phyloP scores from a whole-genome alignment of 2,329 filamentous ascomycete genomes.

The Aspergillus sp. region DNA sequence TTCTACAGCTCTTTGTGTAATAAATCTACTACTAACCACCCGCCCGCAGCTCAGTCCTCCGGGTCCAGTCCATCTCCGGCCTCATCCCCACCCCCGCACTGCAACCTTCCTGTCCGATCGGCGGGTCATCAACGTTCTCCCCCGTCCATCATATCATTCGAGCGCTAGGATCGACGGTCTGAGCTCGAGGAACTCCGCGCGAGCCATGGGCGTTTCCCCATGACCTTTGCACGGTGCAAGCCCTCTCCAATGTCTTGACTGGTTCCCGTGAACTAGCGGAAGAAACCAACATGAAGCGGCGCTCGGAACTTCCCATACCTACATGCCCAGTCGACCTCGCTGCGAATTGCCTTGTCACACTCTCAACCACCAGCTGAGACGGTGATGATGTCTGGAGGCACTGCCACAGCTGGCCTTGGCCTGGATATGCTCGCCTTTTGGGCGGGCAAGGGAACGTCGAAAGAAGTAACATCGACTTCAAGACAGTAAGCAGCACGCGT shows the following conservation, averaged over 20 bases:
- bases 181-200: not conserved
- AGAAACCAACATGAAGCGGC: not conserved
- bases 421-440: no score
- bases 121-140: not conserved
- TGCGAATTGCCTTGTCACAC: not conserved
- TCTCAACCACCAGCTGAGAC: not conserved
- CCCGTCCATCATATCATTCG: not conserved
- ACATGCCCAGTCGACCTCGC: no score
- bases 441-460: not conserved
- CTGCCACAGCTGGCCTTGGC: not conserved
- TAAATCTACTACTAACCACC: not conserved
- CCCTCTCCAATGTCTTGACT: not conserved
- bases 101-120: not conserved
- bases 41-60: conserved; percentile 3
- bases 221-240: not conserved
- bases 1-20: not conserved
- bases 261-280: not conserved
- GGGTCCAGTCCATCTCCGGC: not conserved
- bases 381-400: not conserved
- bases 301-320: no score
- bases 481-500: not conserved
- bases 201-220: not conserved
- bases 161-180: not conserved
- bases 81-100: not conserved
- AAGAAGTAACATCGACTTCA: not conserved